Conservation (phyloP, 1,284 basidiomycete genomes). For the Blastosporella zonata region DNA sequence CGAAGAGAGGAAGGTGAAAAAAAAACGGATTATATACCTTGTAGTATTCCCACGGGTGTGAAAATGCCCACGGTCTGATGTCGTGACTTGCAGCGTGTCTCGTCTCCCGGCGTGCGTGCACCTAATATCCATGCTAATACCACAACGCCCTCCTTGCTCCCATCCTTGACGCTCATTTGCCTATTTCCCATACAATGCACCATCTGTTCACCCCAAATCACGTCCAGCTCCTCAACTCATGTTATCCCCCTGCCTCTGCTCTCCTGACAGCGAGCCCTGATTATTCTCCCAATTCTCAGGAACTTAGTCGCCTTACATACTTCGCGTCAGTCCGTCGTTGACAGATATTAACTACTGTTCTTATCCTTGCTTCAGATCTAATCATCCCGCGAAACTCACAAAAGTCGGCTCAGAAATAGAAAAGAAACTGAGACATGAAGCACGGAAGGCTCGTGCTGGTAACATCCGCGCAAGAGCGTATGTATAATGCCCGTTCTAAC, state of each 20-base stretch:
- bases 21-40: conserved; percentile 1
- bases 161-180: conserved; percentile 21
- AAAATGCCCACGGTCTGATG: conserved; percentile 16
- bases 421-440: conserved; percentile 71
- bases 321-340: conserved; percentile 56
- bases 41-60: conserved; percentile 9
- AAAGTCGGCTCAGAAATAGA: conserved; percentile 86
- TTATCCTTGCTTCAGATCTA: conserved; percentile 42
- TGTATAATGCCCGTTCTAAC: conserved; percentile 30
- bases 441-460: conserved; percentile 62
- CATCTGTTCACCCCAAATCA: conserved; percentile 81
- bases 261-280: conserved; percentile 76
- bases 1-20: neutral
- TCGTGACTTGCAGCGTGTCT: conserved; percentile 6
- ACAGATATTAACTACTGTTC: conserved; percentile 1
- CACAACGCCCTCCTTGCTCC: conserved; percentile 2
- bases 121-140: conserved; percentile 12
- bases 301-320: conserved; percentile 89
- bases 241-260: conserved; percentile 85
- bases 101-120: conserved; percentile 8
- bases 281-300: conserved; percentile 85
- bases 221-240: conserved; percentile 82
- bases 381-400: conserved; percentile 85
- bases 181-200: conserved; percentile 34
- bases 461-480: conserved; percentile 82